These are phyloP conservation scores for Rhodotorula toruloides DNA, from an alignment of 768 basidiomycete species.

Conservation along the genomic window DNA sequence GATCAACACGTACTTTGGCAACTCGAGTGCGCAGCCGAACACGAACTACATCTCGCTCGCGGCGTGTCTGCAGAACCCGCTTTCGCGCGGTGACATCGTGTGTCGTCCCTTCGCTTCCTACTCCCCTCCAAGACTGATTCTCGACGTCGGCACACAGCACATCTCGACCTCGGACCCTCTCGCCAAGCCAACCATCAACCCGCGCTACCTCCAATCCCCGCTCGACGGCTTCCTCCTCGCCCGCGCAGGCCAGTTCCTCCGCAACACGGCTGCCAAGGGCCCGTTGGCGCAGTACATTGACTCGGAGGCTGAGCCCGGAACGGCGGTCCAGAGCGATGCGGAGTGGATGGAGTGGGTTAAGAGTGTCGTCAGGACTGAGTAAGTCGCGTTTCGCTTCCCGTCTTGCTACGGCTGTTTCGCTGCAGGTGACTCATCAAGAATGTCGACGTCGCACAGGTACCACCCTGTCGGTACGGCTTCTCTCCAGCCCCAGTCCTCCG, in stretches of 20 bases:
- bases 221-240: slow-evolving; percentile 15
- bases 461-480: slow-evolving; percentile 51
- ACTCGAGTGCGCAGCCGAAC: slow-evolving; percentile 44
- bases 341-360: slow-evolving; percentile 57
- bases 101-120: background rate
- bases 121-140: too few species aligned
- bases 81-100: slow-evolving; percentile 26
- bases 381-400: background rate
- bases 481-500: slow-evolving; percentile 49
- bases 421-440: too few species aligned
- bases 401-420: background rate
- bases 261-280: slow-evolving; percentile 3
- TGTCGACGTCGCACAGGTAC: slow-evolving; percentile 38
- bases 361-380: slow-evolving; percentile 52
- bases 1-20: slow-evolving; percentile 23
- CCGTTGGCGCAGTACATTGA: slow-evolving; percentile 13
- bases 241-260: slow-evolving; percentile 15
- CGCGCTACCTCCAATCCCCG: slow-evolving; percentile 5
- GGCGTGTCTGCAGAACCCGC: slow-evolving; percentile 21
- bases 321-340: slow-evolving; percentile 54
- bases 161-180: slow-evolving; percentile 12
- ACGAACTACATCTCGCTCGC: slow-evolving; percentile 52
- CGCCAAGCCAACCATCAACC: slow-evolving; percentile 1
- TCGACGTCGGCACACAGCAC: background rate
- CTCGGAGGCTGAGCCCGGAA: slow-evolving; percentile 49